These are phyloP conservation scores for Picea glauca DNA, from an alignment of 75 land plant genomes.

Conservation along the genomic window DNA sequence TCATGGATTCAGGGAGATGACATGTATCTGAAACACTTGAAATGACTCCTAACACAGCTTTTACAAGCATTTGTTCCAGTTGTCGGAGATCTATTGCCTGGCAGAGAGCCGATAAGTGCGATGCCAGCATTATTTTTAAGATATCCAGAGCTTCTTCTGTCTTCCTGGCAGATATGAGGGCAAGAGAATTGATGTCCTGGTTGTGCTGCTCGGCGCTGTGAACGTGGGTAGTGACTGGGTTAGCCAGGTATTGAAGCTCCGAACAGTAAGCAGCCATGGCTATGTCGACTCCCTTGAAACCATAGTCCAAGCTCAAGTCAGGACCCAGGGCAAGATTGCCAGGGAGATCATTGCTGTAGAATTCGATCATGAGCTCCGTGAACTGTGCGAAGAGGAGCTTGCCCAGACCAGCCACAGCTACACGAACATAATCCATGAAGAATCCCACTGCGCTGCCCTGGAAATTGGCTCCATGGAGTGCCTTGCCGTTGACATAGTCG, in stretches of 20 bases:
- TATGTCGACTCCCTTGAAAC: slow-evolving; percentile 44
- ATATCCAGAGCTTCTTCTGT: slow-evolving; percentile 57
- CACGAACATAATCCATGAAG: slow-evolving; percentile 38
- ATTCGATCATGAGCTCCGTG: slow-evolving; percentile 52
- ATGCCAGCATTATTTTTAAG: slow-evolving; percentile 47
- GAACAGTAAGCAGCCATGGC: slow-evolving; percentile 62
- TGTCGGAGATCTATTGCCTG: slow-evolving; percentile 61
- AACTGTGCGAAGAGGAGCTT: slow-evolving; percentile 52
- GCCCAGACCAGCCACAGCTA: slow-evolving; percentile 42
- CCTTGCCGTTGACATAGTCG: not conserved
- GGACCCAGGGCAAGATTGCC: slow-evolving; percentile 39
- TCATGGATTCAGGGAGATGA: slow-evolving; percentile 28
- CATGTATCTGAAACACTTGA: slow-evolving; percentile 20
- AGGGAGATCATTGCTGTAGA: slow-evolving; percentile 47
- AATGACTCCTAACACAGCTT: too few species aligned
- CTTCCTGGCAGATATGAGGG: slow-evolving; percentile 50
- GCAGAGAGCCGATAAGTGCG: slow-evolving; percentile 50
- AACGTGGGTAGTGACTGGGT: slow-evolving; percentile 54
- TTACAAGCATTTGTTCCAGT: slow-evolving; percentile 32
- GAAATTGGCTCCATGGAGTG: slow-evolving; percentile 2
- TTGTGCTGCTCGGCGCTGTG: slow-evolving; percentile 63
- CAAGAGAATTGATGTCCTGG: slow-evolving; percentile 64
- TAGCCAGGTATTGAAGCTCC: slow-evolving; percentile 52
- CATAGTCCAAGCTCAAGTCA: slow-evolving; percentile 47
- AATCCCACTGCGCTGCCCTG: slow-evolving; percentile 4